These are phyloP conservation scores for Clonostachys solani DNA, from an alignment of 2,329 filamentous ascomycete species.

Conservation along the genomic window DNA sequence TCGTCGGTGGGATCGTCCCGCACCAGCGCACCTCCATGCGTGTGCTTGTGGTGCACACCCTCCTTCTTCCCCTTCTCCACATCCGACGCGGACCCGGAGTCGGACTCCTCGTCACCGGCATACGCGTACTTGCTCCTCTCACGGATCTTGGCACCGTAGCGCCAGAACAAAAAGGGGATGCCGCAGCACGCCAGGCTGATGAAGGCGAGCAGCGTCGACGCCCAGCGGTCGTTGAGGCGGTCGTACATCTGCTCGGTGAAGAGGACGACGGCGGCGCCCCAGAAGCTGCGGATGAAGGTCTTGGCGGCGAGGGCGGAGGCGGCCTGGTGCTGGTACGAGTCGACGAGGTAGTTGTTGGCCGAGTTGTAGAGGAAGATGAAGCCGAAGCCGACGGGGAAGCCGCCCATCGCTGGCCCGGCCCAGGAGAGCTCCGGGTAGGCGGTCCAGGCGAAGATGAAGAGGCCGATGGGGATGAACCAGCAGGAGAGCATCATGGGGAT, in stretches of 20 bases:
- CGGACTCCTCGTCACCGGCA: constrained; percentile 43
- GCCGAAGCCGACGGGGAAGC: constrained; percentile 70
- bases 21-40: constrained; percentile 13
- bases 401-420: constrained; percentile 69
- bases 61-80: constrained; percentile 26
- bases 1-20: constrained; percentile 23
- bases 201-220: constrained; percentile 67
- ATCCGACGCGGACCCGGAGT: constrained; percentile 17
- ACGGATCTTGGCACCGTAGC: constrained; percentile 68
- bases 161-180: constrained; percentile 82
- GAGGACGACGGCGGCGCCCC: constrained; percentile 72
- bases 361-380: constrained; percentile 84
- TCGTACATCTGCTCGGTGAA: constrained; percentile 82
- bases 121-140: constrained; percentile 70
- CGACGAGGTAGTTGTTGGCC: constrained; percentile 69
- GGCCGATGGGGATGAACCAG: constrained; percentile 62
- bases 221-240: constrained; percentile 72
- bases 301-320: constrained; percentile 79
- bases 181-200: constrained; percentile 72
- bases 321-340: constrained; percentile 65
- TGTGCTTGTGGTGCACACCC: constrained; percentile 7
- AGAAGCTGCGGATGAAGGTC: constrained; percentile 75
- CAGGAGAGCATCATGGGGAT: constrained; percentile 80
- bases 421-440: constrained; percentile 63
- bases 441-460: constrained; percentile 57